phyloP scores from a whole-genome alignment of 2,329 filamentous ascomycete genomes.

The Aureobasidium sp. region DNA sequence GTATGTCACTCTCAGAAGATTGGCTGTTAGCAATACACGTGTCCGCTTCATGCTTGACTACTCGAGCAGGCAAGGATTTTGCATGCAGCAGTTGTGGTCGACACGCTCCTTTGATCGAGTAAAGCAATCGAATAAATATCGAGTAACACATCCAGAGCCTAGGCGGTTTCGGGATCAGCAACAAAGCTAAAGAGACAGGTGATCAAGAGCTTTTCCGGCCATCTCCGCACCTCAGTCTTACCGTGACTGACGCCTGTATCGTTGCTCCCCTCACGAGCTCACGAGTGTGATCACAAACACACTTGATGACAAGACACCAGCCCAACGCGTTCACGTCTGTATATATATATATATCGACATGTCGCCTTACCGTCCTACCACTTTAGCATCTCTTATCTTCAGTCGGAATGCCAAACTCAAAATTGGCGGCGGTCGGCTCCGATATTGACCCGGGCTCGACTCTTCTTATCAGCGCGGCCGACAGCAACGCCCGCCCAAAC shows the following conservation, averaged over 20 bases:
- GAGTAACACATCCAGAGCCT: neutral
- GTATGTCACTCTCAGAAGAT: neutral
- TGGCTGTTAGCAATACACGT: neutral
- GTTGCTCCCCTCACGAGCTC: neutral
- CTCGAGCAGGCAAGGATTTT: neutral
- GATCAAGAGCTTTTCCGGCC: neutral
- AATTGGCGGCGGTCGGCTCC: conserved; percentile 4
- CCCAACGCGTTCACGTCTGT: neutral
- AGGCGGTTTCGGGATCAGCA: neutral
- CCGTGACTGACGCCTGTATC: neutral
- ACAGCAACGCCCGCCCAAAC: conserved; percentile 8
- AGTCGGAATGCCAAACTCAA: neutral
- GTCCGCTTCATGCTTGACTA: neutral
- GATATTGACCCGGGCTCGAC: neutral
- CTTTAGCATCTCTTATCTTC: neutral
- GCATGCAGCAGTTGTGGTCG: neutral
- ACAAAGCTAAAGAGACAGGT: neutral
- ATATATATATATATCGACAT: neutral
- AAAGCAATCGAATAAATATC: conserved; percentile 9
- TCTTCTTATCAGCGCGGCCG: conserved; percentile 5
- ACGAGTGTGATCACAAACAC: neutral
- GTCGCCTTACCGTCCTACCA: neutral
- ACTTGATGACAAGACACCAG: too few relatives aligned
- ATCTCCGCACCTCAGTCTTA: neutral
- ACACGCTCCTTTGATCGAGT: neutral